Conservation (phyloP, 805 yeast species). For the Yamadazyma nakazawae region DNA sequence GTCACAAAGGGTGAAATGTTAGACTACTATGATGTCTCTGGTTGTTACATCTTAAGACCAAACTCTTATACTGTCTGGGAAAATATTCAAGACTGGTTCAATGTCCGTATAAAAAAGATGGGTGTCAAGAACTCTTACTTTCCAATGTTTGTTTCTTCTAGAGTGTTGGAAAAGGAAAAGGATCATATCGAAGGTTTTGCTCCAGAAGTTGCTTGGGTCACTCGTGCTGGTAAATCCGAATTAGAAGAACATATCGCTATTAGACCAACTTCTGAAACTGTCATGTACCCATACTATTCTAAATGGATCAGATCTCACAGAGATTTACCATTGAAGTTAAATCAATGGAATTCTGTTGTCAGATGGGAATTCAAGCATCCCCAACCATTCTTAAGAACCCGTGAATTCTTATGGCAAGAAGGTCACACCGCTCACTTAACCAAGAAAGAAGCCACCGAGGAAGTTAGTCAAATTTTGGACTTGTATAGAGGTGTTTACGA, state of each 20-base stretch:
- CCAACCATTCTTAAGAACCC: slow-evolving; percentile 96
- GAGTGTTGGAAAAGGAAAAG: slow-evolving; percentile 93
- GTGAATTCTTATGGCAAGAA: slow-evolving; percentile 99
- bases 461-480: slow-evolving; percentile 83
- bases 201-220: slow-evolving; percentile 99
- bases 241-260: slow-evolving; percentile 98
- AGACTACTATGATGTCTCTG: slow-evolving; percentile 97
- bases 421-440: slow-evolving; percentile 98
- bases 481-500: slow-evolving; percentile 81
- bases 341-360: slow-evolving; percentile 99
- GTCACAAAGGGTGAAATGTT: slow-evolving; percentile 96
- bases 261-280: slow-evolving; percentile 99
- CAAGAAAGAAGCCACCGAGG: slow-evolving; percentile 72
- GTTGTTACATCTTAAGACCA: slow-evolving; percentile 97
- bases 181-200: slow-evolving; percentile 99
- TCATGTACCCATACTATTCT: slow-evolving; percentile 98
- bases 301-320: slow-evolving; percentile 99
- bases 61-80: slow-evolving; percentile 96
- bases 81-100: slow-evolving; percentile 83
- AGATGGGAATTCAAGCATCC: slow-evolving; percentile 99
- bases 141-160: slow-evolving; percentile 96
- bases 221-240: slow-evolving; percentile 90
- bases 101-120: slow-evolving; percentile 70
- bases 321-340: slow-evolving; percentile 91
- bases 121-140: slow-evolving; percentile 95